Evolutionary conservation across 352 stramenopile genomes (phyloP).

Genomic region (Globisporangium megalacanthum): DNA sequence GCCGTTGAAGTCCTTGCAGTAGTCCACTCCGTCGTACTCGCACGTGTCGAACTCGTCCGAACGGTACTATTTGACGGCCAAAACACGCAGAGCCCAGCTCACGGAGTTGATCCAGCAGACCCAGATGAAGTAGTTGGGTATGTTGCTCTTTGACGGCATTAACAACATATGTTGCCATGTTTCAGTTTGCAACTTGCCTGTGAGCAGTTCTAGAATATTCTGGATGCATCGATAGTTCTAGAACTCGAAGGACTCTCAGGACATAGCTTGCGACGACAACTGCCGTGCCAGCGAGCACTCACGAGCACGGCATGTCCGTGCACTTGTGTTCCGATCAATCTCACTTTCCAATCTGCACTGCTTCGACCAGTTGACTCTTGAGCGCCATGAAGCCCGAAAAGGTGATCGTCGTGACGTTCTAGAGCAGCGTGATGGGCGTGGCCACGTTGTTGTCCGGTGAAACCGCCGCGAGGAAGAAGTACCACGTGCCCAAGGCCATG

Average conservation of each 20-base stretch:
- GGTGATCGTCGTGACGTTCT: constrained; percentile 33
- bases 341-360: too few relatives aligned
- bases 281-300: too few relatives aligned
- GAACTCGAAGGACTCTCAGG: too few relatives aligned
- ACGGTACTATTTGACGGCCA: constrained; percentile 18
- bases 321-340: too few relatives aligned
- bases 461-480: constrained; percentile 36
- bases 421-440: constrained; percentile 33
- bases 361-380: constrained; percentile 7
- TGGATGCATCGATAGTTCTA: too few relatives aligned
- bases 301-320: too few relatives aligned
- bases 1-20: constrained; percentile 11
- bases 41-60: constrained; percentile 7
- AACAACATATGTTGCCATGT: too few relatives aligned
- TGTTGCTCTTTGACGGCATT: constrained; percentile 19
- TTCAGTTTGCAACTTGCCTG: too few relatives aligned
- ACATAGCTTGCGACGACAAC: too few relatives aligned
- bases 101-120: constrained; percentile 26
- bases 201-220: too few relatives aligned
- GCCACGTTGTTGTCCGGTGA: constrained; percentile 29
- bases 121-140: constrained; percentile 34
- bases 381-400: constrained; percentile 50
- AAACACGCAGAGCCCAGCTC: constrained; percentile 16
- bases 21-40: constrained; percentile 10
- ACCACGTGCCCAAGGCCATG: constrained; percentile 38